Percentiles rank a stretch among this genome's conserved stretches.
phyloP scores from a whole-genome alignment of 1,284 basidiomycete species.

The Sporisorium exsertum region DNA sequence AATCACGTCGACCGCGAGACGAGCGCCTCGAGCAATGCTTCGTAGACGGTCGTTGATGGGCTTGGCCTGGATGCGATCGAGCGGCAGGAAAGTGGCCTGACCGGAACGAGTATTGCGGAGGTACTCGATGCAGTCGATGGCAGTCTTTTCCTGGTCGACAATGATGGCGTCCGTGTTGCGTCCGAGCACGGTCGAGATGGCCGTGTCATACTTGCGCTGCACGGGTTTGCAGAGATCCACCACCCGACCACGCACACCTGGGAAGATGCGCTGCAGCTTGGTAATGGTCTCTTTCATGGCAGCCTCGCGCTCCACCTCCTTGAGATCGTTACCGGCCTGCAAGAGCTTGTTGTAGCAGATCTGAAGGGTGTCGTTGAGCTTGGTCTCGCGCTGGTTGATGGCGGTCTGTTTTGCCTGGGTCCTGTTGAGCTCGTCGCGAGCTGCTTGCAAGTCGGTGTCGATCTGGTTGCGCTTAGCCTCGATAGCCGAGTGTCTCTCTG shows the following conservation, averaged over 20 bases:
- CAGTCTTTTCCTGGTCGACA: constrained; percentile 94
- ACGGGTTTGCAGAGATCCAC: constrained; percentile 93
- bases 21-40: constrained; percentile 87
- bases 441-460: constrained; percentile 51
- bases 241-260: constrained; percentile 77
- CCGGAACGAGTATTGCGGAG: constrained; percentile 93
- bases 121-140: constrained; percentile 97
- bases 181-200: constrained; percentile 94
- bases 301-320: constrained; percentile 84
- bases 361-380: constrained; percentile 85
- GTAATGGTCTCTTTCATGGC: constrained; percentile 86
- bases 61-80: constrained; percentile 94
- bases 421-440: constrained; percentile 80
- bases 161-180: constrained; percentile 95
- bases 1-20: constrained; percentile 91
- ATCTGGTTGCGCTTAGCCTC: constrained; percentile 34
- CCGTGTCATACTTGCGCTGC: constrained; percentile 89
- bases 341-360: constrained; percentile 85
- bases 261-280: constrained; percentile 77
- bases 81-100: constrained; percentile 95
- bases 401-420: constrained; percentile 80
- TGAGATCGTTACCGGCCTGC: constrained; percentile 61
- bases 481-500: constrained; percentile 74
- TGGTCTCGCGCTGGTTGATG: constrained; percentile 71
- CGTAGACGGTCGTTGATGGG: constrained; percentile 94